phyloP scores from a whole-genome alignment of 2,329 filamentous ascomycete species.

The Phyllachora maydis region DNA sequence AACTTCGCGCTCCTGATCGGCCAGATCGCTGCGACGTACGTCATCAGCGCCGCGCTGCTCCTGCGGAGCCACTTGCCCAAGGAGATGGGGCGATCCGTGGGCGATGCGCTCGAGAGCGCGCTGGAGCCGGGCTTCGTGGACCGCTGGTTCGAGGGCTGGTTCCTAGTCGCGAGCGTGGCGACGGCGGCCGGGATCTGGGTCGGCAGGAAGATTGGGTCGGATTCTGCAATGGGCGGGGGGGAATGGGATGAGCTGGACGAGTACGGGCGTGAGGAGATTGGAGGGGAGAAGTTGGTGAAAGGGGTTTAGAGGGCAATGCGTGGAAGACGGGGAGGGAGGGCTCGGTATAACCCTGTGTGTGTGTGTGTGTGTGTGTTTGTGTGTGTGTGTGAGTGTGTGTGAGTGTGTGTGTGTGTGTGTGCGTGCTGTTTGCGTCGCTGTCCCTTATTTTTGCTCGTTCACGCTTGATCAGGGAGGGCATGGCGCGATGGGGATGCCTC shows the following conservation, averaged over 20 bases:
- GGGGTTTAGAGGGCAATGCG: slow-evolving; percentile 14
- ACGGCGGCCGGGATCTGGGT: slow-evolving; percentile 58
- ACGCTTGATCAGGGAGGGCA: no score
- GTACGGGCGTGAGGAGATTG: slow-evolving; percentile 46
- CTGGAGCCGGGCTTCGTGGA: slow-evolving; percentile 55
- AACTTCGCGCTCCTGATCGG: slow-evolving; percentile 63
- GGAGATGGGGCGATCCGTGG: slow-evolving; percentile 58
- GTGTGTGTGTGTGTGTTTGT: no score
- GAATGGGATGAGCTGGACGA: slow-evolving; percentile 39
- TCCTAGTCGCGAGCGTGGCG: slow-evolving; percentile 43
- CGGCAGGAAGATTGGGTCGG: slow-evolving; percentile 36
- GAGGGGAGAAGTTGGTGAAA: slow-evolving; percentile 49
- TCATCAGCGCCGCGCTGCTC: slow-evolving; percentile 61
- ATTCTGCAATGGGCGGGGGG: no score
- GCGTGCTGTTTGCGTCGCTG: no score
- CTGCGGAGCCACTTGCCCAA: slow-evolving; percentile 58
- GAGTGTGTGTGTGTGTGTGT: no score
- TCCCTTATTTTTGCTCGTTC: no score
- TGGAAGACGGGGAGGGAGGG: no score
- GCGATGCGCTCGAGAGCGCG: slow-evolving; percentile 57
- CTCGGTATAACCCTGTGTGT: no score
- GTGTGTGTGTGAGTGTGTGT: no score
- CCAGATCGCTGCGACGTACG: slow-evolving; percentile 69
- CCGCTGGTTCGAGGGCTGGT: slow-evolving; percentile 78
- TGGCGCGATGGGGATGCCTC: no score